Percentiles rank a stretch among this genome's conserved stretches.
Evolutionary conservation across 2,329 filamentous ascomycete species (phyloP).

Genomic region (Aspergillus ruber): DNA sequence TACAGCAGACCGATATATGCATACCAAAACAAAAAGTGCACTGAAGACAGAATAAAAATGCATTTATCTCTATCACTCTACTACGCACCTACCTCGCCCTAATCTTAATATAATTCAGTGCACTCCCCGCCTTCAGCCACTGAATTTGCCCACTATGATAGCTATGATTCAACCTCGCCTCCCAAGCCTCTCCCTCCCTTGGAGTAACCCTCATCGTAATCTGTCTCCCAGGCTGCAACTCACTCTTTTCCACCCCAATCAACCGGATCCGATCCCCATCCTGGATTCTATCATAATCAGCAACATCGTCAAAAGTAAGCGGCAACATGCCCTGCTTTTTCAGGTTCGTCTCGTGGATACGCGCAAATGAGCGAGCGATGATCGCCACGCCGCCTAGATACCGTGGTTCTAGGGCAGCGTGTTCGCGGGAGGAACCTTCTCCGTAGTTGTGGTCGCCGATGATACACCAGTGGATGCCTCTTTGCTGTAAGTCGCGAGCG

Average conservation of each 20-base stretch:
- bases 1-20: too few relatives aligned
- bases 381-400: slow-evolving; percentile 92
- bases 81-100: slow-evolving; percentile 1
- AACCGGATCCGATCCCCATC: slow-evolving; percentile 15
- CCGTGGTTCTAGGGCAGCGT: slow-evolving; percentile 90
- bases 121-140: slow-evolving; percentile 31
- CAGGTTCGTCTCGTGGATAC: slow-evolving; percentile 99
- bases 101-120: slow-evolving; percentile 29
- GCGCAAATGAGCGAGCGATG: slow-evolving; percentile 86
- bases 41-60: not conserved
- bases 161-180: slow-evolving; percentile 26
- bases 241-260: slow-evolving; percentile 15
- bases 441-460: slow-evolving; percentile 98
- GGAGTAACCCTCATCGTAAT: slow-evolving; percentile 24
- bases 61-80: not conserved
- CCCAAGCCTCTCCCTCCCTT: slow-evolving; percentile 20
- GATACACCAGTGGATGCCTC: slow-evolving; percentile 90
- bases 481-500: slow-evolving; percentile 91
- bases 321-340: slow-evolving; percentile 99
- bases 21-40: not conserved
- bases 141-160: slow-evolving; percentile 25
- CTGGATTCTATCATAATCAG: slow-evolving; percentile 66
- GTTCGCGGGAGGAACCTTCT: slow-evolving; percentile 90
- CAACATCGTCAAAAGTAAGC: slow-evolving; percentile 81
- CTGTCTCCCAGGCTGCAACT: slow-evolving; percentile 21